A percentile compares a stretch with the other conserved stretches of the same genome.
Evolutionary conservation across 805 yeast genomes (phyloP).

Genomic region (Starmerella sp.): DNA sequence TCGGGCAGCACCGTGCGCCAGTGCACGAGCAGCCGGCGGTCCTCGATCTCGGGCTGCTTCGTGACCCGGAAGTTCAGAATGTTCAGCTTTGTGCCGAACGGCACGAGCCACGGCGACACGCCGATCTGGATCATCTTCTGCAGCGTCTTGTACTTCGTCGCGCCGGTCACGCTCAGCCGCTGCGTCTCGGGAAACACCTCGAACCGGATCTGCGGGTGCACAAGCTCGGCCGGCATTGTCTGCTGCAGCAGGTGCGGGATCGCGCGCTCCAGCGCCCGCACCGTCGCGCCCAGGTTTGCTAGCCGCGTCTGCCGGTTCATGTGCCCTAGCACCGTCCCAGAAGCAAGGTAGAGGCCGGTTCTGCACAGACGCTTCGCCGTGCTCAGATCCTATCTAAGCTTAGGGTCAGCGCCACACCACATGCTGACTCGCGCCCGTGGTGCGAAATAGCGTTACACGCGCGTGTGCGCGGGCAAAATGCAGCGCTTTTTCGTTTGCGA

Average conservation of each 20-base stretch:
- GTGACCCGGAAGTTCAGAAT: conserved; percentile 19
- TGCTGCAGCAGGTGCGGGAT: conserved; percentile 25
- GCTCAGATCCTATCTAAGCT: conserved; percentile 1
- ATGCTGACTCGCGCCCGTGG: background rate
- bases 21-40: conserved; percentile 17
- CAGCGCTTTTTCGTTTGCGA: no score
- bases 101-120: conserved; percentile 25
- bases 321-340: background rate
- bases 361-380: background rate
- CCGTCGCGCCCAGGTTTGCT: conserved; percentile 26
- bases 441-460: no score
- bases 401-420: background rate
- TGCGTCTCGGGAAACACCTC: conserved; percentile 27
- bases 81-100: conserved; percentile 23
- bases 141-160: conserved; percentile 23
- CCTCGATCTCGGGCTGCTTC: conserved; percentile 9
- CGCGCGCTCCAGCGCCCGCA: conserved; percentile 21
- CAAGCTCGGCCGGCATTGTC: conserved; percentile 23
- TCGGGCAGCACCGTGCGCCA: conserved; percentile 22
- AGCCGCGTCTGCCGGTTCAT: conserved; percentile 21
- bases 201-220: conserved; percentile 24
- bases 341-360: background rate
- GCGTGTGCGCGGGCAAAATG: no score
- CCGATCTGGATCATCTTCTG: conserved; percentile 25
- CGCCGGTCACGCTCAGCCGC: conserved; percentile 25